Base-by-base conservation (phyloP, 2,329 filamentous ascomycete genomes). In the Neofusicoccum laricinum region DNA sequence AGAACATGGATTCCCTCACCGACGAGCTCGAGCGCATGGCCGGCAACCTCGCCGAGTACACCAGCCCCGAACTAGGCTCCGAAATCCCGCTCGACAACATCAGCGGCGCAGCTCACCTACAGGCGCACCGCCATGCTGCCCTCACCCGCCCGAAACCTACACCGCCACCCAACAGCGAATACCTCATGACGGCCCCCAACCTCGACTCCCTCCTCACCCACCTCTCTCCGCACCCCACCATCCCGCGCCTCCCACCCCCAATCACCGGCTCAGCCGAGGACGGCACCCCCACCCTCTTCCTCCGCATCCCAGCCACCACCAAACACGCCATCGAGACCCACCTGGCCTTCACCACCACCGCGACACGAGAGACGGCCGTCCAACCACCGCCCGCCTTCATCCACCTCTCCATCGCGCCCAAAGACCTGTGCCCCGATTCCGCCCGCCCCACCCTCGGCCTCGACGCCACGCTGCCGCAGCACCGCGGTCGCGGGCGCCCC, bases 401-500 rank as follows among this genome's bases (percentile, higher is more conserved):
- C 19, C 71, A 68, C n/a, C 41, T 72, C 15, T 66, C 67, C 1
- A 66, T 66, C 50, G 71, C 73, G 1, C 63, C 67, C 17, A 76
- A 77, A 57, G 66, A 71, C 2, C 66, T 74, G 2, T 72, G 67
- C 6, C 21, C 32, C 2, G n/a, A 51, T 6, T 74, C 70, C 6
- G 45, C 65, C 0, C 69, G 68, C 36, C 71, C 71, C 4, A 69
- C 65, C 1, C 68, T 73, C 2, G 69, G 68, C 4, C 25, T 66
- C 41, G 71, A 76, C 25, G 50, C 66, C 3, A 75, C 71, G 12
- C 67, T 76, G 8, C 73, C 73, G 11, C 74, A 75, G 59, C 61
- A 69, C 61, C 67, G 72, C 2, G 25, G 14, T 45, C 25, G 2
- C 34, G 15, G 49, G 10, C 12, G 48, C 25, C 19, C 14, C 4